Base-by-base conservation (phyloP, 352 stramenopile species). In the Phytophthora cactorum region DNA sequence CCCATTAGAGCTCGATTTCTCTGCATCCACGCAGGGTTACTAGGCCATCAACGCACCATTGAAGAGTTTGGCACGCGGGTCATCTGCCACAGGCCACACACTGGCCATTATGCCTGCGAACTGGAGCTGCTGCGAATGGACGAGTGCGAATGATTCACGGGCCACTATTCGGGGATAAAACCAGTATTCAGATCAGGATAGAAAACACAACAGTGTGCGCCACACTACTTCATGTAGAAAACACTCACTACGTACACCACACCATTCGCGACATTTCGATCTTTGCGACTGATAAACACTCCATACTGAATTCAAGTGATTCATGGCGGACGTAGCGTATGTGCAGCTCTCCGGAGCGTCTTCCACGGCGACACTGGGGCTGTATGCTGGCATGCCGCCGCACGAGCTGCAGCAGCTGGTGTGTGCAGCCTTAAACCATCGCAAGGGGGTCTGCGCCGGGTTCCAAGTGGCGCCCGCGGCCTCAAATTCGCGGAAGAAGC, bases 21-120 rank as follows among this genome's bases (percentile, higher is more conserved):
- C 43, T 1, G 5, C 47, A 17, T 47, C 25, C 10, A 59, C 11
- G n/a, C 8, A 22, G 1, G 7, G 14, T 47, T 36, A 49, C 5
- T 31, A 29, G 38, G 22, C 1, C 4, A 31, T 49, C 10, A 27
- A 64, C 56, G 4, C 34, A 91, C 82, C 82, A 52, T 91, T 88
- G 65, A 91, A 86, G 54, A 91, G 82, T 77, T 91, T 91, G 45
- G 66, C 70, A 29, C 70, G 70, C 46, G 70, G 66, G 54, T 72
- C 66, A 11, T 76, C 58, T 10, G 22, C 68, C n/a, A 50, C 52
- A 44, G 61, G 50, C 64, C 70, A 73, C 27, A 58, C 59, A 31
- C 55, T 66, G 17, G 49, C 39, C 70, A 77, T 77, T 4, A 1
- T 63, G 14, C 25, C 28, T 36, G 12, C 14, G 7, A 50, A 50